phyloP scores from a whole-genome alignment of 208 protist genomes.

The Acanthamoeba sp. region DNA sequence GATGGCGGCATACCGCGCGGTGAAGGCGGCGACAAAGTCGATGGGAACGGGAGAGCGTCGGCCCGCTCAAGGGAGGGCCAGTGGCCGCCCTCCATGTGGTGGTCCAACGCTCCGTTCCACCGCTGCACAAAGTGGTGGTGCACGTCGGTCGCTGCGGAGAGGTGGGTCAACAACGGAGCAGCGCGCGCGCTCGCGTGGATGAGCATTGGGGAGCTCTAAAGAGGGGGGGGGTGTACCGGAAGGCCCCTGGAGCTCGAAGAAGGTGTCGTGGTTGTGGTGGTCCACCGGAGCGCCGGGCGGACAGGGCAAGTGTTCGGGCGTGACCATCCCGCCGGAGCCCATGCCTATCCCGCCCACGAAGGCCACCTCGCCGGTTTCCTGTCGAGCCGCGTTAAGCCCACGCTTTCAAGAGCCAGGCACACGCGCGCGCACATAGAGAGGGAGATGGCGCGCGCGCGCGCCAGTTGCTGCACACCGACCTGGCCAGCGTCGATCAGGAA shows the following conservation, averaged over 20 bases:
- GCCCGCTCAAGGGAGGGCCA: slow-evolving; percentile 12
- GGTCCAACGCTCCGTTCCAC: not conserved
- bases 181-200: too few species aligned
- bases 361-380: not conserved
- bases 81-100: not conserved
- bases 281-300: not conserved
- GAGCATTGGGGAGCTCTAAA: too few species aligned
- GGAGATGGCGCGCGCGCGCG: too few species aligned
- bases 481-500: slow-evolving; percentile 6
- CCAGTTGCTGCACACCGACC: too few species aligned
- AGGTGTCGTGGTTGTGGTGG: slow-evolving; percentile 21
- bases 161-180: too few species aligned
- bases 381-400: not conserved
- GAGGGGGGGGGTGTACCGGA: not conserved
- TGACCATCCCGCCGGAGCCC: not conserved
- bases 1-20: not conserved
- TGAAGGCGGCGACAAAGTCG: not conserved
- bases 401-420: too few species aligned
- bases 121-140: slow-evolving; percentile 32
- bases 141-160: not conserved
- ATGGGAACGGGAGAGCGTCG: not conserved
- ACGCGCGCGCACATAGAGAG: too few species aligned
- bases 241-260: slow-evolving; percentile 25
- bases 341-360: not conserved
- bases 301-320: not conserved